Evolutionary conservation across 1,284 basidiomycete species (phyloP).

Genomic region (Cutaneotrichosporon cyanovorans): DNA sequence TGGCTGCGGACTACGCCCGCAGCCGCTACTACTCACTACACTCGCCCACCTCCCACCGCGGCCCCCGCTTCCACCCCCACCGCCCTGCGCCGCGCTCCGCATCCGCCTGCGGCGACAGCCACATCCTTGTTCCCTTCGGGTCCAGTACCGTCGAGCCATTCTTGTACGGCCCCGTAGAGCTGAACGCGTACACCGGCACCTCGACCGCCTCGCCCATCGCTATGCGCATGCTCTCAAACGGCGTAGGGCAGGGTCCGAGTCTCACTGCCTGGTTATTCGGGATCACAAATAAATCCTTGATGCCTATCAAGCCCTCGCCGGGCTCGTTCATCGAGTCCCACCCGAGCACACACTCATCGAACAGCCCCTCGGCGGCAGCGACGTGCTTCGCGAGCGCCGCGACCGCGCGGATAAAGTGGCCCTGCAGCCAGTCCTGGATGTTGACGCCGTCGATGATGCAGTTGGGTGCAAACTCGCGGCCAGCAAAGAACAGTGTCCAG

Average conservation of each 20-base stretch:
- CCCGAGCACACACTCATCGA: slow-evolving; percentile 83
- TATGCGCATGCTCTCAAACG: slow-evolving; percentile 72
- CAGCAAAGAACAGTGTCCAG: slow-evolving; percentile 92
- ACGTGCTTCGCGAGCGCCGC: slow-evolving; percentile 69
- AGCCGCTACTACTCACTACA: slow-evolving; percentile 59
- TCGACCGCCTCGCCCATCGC: slow-evolving; percentile 81
- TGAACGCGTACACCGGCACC: slow-evolving; percentile 79
- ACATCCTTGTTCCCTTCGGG: slow-evolving; percentile 68
- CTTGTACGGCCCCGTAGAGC: slow-evolving; percentile 67
- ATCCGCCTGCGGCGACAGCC: slow-evolving; percentile 55
- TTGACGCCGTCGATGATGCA: slow-evolving; percentile 86
- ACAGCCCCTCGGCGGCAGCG: slow-evolving; percentile 56
- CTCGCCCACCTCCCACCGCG: slow-evolving; percentile 70
- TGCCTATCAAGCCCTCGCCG: slow-evolving; percentile 75
- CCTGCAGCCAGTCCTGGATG: slow-evolving; percentile 89
- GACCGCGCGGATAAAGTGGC: slow-evolving; percentile 73
- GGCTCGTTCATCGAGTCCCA: slow-evolving; percentile 98
- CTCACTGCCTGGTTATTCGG: slow-evolving; percentile 65
- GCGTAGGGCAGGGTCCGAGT: slow-evolving; percentile 80
- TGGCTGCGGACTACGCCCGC: too few relatives aligned
- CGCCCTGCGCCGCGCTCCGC: slow-evolving; percentile 45
- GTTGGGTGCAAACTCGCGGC: slow-evolving; percentile 77
- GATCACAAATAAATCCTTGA: slow-evolving; percentile 60
- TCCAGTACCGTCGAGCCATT: slow-evolving; percentile 70
- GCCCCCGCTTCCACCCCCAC: slow-evolving; percentile 76